Percentiles rank a stretch among this genome's conserved stretches.
These are phyloP conservation scores for Suaeda aralocaspica DNA, from an alignment of 148 eudicot genomes.

Conservation along the genomic window DNA sequence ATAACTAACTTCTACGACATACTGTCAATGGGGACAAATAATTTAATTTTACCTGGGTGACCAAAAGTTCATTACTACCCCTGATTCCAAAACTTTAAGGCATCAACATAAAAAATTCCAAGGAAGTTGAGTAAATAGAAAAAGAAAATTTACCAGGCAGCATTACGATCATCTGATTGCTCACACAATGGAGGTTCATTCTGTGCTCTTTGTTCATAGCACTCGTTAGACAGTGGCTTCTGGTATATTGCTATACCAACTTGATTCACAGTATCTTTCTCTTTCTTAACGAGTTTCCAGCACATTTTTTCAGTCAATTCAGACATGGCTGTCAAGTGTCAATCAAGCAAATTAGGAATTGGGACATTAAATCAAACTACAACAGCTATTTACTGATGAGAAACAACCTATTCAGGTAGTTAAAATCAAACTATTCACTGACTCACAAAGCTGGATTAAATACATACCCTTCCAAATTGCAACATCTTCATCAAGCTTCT, in stretches of 20 bases:
- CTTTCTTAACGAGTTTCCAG: conserved; percentile 71
- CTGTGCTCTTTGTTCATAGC: conserved; percentile 63
- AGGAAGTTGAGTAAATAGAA: neutral
- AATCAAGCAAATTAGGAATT: conserved; percentile 12
- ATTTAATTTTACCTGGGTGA: neutral
- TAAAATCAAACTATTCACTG: neutral
- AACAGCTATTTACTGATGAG: neutral
- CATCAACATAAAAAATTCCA: neutral
- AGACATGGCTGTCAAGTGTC: conserved; percentile 66
- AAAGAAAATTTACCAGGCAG: conserved; percentile 36
- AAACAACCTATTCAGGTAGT: neutral
- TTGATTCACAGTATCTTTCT: conserved; percentile 61
- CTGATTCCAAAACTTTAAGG: neutral
- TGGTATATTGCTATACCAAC: conserved; percentile 75
- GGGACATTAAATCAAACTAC: neutral
- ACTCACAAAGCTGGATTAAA: neutral
- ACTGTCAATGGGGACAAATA: neutral
- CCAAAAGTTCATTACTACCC: neutral
- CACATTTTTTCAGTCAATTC: conserved; percentile 67
- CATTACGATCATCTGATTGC: conserved; percentile 43
- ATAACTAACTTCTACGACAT: neutral
- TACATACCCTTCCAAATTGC: conserved; percentile 58
- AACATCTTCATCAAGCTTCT: conserved; percentile 52
- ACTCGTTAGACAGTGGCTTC: conserved; percentile 66
- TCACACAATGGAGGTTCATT: conserved; percentile 70